Evolutionary conservation across 257 asterid genomes (phyloP), one percentile per base, ranked within the genome.

Genomic region (Asclepias syriaca): DNA sequence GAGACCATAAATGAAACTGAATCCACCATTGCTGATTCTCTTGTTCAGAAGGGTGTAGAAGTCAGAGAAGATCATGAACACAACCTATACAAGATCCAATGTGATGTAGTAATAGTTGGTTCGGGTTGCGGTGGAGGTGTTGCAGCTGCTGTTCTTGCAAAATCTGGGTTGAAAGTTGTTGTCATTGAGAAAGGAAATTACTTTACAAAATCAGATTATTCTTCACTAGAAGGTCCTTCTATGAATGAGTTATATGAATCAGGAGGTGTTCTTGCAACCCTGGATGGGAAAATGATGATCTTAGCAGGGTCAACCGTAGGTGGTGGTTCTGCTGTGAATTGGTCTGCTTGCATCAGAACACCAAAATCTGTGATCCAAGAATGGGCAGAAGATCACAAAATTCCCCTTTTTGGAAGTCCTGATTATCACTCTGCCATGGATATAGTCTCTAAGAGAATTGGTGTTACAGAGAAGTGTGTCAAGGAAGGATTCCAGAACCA

Each of bases 71-170:
- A 86, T 61, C 65, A 78, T 7, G 46, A 8, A 19, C 53, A 77
- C 19, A 82, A 66, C n/a, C 64, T 12, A 10, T 76, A 77, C 84
- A 82, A 45, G 49, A 77, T 91, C 68, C 57, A 85, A 79, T 92
- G 96, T 63, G 98, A 92, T 49, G 96, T 77, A 0, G 98, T 90
- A 19, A 82, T 92, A 8, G 90, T 92, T 3, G 98, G 98, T 54
- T 92, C 96, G 0, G 98, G 96, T 22, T 90, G 90, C 55, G 96
- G 98, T 21, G 98, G 98, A 24, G 98, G 96, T 16, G 96, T 92
- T 18, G 94, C 96, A 2, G 96, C 98, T 0, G 92, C 90, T 1
- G 87, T 88, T n/a, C 82, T 93, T 2, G 87, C 97, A 1, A 73
- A 72, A 3, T 80, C 96, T 8, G 98, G 98, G 61, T 84, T 79